phyloP scores from a whole-genome alignment of 306 rosid genomes.

The Mimosa pudica region DNA sequence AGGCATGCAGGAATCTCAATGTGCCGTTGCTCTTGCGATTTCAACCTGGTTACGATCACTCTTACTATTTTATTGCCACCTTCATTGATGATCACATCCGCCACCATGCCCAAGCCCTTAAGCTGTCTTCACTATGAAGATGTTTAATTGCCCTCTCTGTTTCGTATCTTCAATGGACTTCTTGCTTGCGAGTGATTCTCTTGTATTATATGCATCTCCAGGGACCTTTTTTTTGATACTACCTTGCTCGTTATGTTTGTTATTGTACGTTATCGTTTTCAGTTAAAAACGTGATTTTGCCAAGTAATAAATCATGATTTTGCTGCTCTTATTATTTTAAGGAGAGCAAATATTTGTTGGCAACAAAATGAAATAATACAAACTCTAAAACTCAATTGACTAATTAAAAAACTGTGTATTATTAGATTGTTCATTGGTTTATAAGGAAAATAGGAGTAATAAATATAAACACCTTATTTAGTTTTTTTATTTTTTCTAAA shows the following conservation, averaged over 20 bases:
- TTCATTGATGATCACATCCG: conserved; percentile 90
- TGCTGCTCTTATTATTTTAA: not conserved
- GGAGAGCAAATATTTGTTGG: too few species aligned
- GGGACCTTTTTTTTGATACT: not conserved
- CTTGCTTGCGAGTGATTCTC: not conserved
- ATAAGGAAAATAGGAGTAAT: too few species aligned
- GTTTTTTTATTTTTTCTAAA: too few species aligned
- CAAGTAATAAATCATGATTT: too few species aligned
- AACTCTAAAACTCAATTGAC: too few species aligned
- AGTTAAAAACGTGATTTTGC: not conserved
- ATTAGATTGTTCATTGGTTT: too few species aligned
- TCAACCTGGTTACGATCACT: conserved; percentile 90
- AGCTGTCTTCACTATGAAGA: conserved; percentile 37
- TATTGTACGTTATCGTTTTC: not conserved
- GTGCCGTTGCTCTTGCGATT: conserved; percentile 68
- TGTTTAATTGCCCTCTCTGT: conserved; percentile 25
- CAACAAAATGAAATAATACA: too few species aligned
- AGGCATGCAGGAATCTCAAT: conserved; percentile 72
- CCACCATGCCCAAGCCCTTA: conserved; percentile 89
- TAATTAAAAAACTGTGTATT: too few species aligned
- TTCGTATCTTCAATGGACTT: not conserved
- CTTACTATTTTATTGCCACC: conserved; percentile 77
- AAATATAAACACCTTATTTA: too few species aligned
- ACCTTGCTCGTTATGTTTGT: not conserved
- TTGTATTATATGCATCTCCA: not conserved